Evolutionary conservation across 2,329 filamentous ascomycete species (phyloP).

Genomic region (Phyllosticta ampelicida): DNA sequence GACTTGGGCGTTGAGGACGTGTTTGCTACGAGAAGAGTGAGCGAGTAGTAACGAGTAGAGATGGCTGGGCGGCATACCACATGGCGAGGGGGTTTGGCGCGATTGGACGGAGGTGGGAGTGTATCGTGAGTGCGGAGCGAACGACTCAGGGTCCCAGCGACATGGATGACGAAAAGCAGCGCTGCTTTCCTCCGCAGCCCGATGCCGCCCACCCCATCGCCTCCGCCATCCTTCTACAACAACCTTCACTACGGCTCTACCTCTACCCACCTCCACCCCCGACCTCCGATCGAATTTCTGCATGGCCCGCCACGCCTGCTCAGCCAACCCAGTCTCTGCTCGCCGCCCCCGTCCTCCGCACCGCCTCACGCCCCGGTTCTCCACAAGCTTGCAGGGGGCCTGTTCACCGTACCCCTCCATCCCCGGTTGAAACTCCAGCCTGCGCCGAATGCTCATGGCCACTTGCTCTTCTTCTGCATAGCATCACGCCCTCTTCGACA

Average conservation of each 20-base stretch:
- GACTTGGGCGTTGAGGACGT: slow-evolving; percentile 96
- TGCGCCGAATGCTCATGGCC: slow-evolving; percentile 5
- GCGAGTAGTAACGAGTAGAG: not conserved
- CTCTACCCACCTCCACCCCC: not conserved
- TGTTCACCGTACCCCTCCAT: slow-evolving; percentile 8
- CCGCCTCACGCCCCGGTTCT: slow-evolving; percentile 5
- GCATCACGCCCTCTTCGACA: not conserved
- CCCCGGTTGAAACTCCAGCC: slow-evolving; percentile 7
- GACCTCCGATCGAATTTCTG: not conserved
- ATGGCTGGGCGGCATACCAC: slow-evolving; percentile 16
- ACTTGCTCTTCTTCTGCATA: not conserved
- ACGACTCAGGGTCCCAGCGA: not conserved
- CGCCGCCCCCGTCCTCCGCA: slow-evolving; percentile 8
- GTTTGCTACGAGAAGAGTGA: slow-evolving; percentile 58
- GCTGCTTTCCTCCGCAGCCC: too few relatives aligned
- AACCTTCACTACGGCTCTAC: not conserved
- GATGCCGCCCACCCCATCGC: not conserved
- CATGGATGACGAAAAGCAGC: not conserved
- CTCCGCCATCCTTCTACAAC: not conserved
- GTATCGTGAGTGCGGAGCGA: not conserved
- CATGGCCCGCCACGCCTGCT: not conserved
- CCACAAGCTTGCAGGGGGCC: slow-evolving; percentile 8
- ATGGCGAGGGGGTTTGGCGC: slow-evolving; percentile 13
- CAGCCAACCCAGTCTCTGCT: not conserved
- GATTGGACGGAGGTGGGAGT: not conserved